These are phyloP conservation scores for Tephrocybe sp. DNA, from an alignment of 768 basidiomycete species.

Conservation along the genomic window DNA sequence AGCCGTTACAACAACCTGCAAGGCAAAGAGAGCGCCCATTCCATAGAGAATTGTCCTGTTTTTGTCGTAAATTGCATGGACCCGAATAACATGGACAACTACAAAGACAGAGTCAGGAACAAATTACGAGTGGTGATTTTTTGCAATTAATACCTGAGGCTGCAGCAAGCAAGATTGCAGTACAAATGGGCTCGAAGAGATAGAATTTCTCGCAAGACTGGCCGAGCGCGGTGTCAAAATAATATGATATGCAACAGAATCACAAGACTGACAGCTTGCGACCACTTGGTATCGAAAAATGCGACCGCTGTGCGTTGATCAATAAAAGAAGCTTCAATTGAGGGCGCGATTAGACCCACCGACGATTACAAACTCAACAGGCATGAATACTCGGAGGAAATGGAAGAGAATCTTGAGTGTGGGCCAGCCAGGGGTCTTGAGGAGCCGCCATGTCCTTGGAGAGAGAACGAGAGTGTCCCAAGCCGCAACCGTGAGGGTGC, in stretches of 20 bases:
- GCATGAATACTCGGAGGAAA: conserved; percentile 76
- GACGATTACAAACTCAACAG: conserved; percentile 74
- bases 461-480: conserved; percentile 89
- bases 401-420: conserved; percentile 74
- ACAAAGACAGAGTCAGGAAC: not conserved
- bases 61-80: conserved; percentile 79
- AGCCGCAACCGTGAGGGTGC: conserved; percentile 85
- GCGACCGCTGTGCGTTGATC: conserved; percentile 59
- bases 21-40: conserved; percentile 59
- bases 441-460: conserved; percentile 74
- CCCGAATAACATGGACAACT: conserved; percentile 75
- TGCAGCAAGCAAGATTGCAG: conserved; percentile 75
- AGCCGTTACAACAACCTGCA: conserved; percentile 73
- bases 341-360: conserved; percentile 38
- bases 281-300: conserved; percentile 79
- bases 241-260: conserved; percentile 1
- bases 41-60: conserved; percentile 48
- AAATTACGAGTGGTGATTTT: not conserved
- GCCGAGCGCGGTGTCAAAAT: not conserved
- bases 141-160: conserved; percentile 47
- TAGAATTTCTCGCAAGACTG: conserved; percentile 70
- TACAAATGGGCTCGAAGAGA: conserved; percentile 86
- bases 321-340: conserved; percentile 1
- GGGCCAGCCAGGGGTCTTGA: conserved; percentile 69
- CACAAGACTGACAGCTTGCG: conserved; percentile 43